A percentile compares a stretch with the other conserved stretches of the same genome.
phyloP scores from a whole-genome alignment of 257 asterid genomes.

The Nicotiana undulata region DNA sequence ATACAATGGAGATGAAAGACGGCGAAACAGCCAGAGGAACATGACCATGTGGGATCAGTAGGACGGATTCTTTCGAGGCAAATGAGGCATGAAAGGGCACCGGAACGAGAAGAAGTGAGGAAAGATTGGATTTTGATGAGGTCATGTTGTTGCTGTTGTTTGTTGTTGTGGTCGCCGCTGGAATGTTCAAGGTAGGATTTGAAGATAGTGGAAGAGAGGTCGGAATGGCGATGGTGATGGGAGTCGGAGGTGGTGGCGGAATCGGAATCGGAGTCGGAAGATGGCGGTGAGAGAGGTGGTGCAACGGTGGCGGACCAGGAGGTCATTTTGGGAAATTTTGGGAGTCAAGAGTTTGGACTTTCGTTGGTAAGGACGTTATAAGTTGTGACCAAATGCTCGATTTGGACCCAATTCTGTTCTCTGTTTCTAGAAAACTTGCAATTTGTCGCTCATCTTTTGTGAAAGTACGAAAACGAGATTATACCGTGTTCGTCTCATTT shows the following conservation, averaged over 20 bases:
- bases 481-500: no score
- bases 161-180: conserved; percentile 19
- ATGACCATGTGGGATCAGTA: conserved; percentile 90
- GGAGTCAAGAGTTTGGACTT: background rate
- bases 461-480: no score
- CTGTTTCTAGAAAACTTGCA: background rate
- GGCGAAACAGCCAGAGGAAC: conserved; percentile 77
- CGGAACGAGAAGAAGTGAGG: conserved; percentile 79
- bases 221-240: conserved; percentile 39
- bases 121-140: conserved; percentile 86
- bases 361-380: background rate
- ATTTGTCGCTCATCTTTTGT: no score
- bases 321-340: conserved; percentile 27
- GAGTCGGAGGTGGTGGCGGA: conserved; percentile 31
- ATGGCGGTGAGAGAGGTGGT: conserved; percentile 31
- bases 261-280: conserved; percentile 63
- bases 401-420: background rate
- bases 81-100: conserved; percentile 92
- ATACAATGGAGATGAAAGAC: conserved; percentile 87
- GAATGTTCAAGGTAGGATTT: conserved; percentile 69
- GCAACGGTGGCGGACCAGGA: conserved; percentile 24
- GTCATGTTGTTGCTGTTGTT: conserved; percentile 32
- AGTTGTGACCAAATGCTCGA: background rate
- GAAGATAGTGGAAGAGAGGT: conserved; percentile 76
- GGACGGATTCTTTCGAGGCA: conserved; percentile 88